Evolutionary conservation across 2,329 filamentous ascomycete genomes (phyloP).

Genomic region (Aspergillus ustus): DNA sequence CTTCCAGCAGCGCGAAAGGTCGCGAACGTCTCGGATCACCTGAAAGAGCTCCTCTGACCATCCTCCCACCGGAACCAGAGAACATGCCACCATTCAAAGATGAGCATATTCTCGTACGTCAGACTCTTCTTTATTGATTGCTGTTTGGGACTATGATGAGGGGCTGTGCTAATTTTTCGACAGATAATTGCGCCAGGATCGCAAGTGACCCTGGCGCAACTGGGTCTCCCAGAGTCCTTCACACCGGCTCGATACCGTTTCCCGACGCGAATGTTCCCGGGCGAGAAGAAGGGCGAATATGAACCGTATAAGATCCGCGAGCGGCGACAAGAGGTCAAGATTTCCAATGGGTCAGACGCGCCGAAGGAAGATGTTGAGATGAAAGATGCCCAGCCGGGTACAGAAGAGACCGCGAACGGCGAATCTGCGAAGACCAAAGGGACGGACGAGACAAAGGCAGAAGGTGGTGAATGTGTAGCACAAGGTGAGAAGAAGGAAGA

Average conservation of each 20-base stretch:
- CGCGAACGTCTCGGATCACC: slow-evolving; percentile 26
- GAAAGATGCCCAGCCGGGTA: slow-evolving; percentile 46
- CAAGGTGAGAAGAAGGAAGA: slow-evolving; percentile 29
- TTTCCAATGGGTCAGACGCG: slow-evolving; percentile 33
- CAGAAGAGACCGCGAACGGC: slow-evolving; percentile 23
- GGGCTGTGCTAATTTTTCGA: slow-evolving; percentile 16
- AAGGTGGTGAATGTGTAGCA: slow-evolving; percentile 25
- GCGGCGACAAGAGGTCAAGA: slow-evolving; percentile 36
- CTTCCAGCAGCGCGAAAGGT: slow-evolving; percentile 22
- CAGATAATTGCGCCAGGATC: slow-evolving; percentile 69
- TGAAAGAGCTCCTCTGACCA: slow-evolving; percentile 6
- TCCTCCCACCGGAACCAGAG: slow-evolving; percentile 15
- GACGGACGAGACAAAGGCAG: slow-evolving; percentile 34
- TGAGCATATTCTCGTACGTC: slow-evolving; percentile 56
- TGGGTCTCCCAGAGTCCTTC: slow-evolving; percentile 86
- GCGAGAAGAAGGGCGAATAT: slow-evolving; percentile 75
- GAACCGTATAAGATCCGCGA: slow-evolving; percentile 80
- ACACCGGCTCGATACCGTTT: slow-evolving; percentile 87
- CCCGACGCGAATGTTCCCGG: slow-evolving; percentile 89
- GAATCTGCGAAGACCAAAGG: slow-evolving; percentile 30
- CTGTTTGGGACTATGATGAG: slow-evolving; percentile 2
- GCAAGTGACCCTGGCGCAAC: slow-evolving; percentile 86
- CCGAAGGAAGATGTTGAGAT: slow-evolving; percentile 50
- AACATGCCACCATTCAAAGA: slow-evolving; percentile 58
- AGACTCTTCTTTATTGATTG: not conserved